Base-by-base conservation (phyloP, 495 filamentous ascomycete species). In the Aspergillus heteromorphus region DNA sequence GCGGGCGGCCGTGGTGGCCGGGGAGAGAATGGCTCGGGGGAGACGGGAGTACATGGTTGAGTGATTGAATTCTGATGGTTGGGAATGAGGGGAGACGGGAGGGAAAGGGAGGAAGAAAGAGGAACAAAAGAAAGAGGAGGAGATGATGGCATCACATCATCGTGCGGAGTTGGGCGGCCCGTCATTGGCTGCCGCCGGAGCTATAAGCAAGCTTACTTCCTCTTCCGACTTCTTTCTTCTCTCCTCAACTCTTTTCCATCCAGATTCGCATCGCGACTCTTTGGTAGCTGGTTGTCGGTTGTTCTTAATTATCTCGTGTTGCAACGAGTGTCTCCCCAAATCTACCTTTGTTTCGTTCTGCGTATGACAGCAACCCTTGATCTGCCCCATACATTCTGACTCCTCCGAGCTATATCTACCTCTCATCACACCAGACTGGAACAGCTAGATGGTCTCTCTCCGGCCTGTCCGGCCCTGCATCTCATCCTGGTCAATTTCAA, bases 21-120 rank as follows among this genome's bases (percentile, higher is more conserved):
- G 21, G 34, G 34, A 38, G 27, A 64, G 57, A 10, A 69, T 23
- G 17, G 59, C 48, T 53, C 60, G 62, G 25, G 68, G 58, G 7
- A 29, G 14, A 47, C 43, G 21, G 17, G 43, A 47, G 18, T 43
- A 43, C 43, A 47, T 47, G 43, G 16, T 21, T 47, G 23, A 21
- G 34, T 9, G 34, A 38, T 38, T 38, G 10, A 38, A 14, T 13
- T 13, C 13, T 38, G 13, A 14, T 38, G 13, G 11, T 57, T 25
- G 45, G 11, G 18, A 16, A 14, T 18, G 19, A 49, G 38, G 25
- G 45, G 56, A 45, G 20, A 25, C 36, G 41, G 38, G 50, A 23
- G 27, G 36, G 21, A 13, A 27, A 52, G 1, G 40, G 10, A 16
- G n/a, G n/a, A 14, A 19, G 30, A 4, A 23, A n/a, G 40, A 34